Conservation (phyloP, 495 filamentous ascomycete species). For the Penicillium waksmanii region DNA sequence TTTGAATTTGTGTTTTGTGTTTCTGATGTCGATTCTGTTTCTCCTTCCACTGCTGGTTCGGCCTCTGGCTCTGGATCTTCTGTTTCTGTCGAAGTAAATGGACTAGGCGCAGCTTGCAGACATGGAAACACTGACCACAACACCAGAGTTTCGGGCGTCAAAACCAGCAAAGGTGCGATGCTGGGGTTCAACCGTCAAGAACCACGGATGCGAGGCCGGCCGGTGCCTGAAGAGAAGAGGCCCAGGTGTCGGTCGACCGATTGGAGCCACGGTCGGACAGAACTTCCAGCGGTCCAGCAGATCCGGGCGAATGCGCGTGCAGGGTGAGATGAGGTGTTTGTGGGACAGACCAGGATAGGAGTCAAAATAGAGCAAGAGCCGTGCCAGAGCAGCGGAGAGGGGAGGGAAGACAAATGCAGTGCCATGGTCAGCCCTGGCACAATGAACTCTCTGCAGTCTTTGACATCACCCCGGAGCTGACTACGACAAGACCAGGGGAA, state of each 20-base stretch:
- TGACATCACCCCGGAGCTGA: slow-evolving; percentile 22
- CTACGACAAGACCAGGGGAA: background rate
- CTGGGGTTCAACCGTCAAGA: slow-evolving; percentile 10
- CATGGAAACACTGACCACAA: slow-evolving; percentile 3
- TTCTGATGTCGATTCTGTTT: background rate
- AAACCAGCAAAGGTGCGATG: slow-evolving; percentile 10
- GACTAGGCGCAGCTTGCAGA: background rate
- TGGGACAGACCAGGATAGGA: slow-evolving; percentile 17
- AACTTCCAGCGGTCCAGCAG: slow-evolving; percentile 37
- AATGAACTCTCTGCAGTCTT: slow-evolving; percentile 11
- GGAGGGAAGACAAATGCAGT: slow-evolving; percentile 11
- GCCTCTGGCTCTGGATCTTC: background rate
- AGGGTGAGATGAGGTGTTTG: slow-evolving; percentile 9
- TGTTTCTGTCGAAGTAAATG: background rate
- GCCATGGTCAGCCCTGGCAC: slow-evolving; percentile 6
- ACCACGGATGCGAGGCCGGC: slow-evolving; percentile 23
- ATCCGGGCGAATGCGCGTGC: slow-evolving; percentile 30
- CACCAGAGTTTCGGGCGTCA: slow-evolving; percentile 13
- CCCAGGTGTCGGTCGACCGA: slow-evolving; percentile 24
- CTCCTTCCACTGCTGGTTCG: background rate
- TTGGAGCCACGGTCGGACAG: slow-evolving; percentile 39
- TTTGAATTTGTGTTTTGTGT: background rate
- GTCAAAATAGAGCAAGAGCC: slow-evolving; percentile 1
- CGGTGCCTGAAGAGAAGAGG: slow-evolving; percentile 31
- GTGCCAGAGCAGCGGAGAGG: background rate